Evolutionary conservation across 495 filamentous ascomycete species (phyloP).

Genomic region (Aspergillus haitiensis): DNA sequence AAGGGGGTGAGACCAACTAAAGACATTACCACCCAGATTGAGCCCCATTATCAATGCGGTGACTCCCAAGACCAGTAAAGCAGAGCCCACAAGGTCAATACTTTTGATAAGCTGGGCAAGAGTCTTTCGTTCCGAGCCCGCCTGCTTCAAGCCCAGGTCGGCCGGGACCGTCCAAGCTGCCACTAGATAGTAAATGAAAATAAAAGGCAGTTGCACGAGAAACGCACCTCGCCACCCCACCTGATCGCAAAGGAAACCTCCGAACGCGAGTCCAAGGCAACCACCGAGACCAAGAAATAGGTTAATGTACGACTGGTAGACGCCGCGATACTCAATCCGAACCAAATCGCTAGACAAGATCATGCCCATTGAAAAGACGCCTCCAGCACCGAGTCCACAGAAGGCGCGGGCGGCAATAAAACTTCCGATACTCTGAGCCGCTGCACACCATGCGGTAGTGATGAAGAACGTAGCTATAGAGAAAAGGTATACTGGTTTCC

Average conservation of each 20-base stretch:
- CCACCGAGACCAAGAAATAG: constrained; percentile 62
- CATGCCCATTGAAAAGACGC: constrained; percentile 68
- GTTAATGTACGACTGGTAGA: constrained; percentile 77
- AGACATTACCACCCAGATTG: constrained; percentile 75
- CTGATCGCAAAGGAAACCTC: constrained; percentile 69
- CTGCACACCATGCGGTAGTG: constrained; percentile 70
- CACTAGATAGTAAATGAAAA: constrained; percentile 59
- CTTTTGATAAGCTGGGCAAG: constrained; percentile 59
- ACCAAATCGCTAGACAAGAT: constrained; percentile 76
- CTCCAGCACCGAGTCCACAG: constrained; percentile 73
- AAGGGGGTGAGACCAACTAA: constrained; percentile 70
- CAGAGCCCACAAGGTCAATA: constrained; percentile 68
- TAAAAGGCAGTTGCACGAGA: constrained; percentile 64
- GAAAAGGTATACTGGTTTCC: constrained; percentile 68
- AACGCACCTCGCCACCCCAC: constrained; percentile 76
- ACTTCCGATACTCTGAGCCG: constrained; percentile 67
- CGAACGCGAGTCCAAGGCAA: constrained; percentile 68
- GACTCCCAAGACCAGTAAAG: constrained; percentile 61
- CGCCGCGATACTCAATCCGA: constrained; percentile 69
- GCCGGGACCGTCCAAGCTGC: constrained; percentile 58
- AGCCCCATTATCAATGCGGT: constrained; percentile 71
- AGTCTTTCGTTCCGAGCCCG: constrained; percentile 47
- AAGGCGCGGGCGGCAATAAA: constrained; percentile 73
- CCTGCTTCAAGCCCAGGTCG: constrained; percentile 55
- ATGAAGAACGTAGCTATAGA: constrained; percentile 62